Evolutionary conservation across 176 grass and related monocot species (phyloP).

Genomic region (Oryza punctata): DNA sequence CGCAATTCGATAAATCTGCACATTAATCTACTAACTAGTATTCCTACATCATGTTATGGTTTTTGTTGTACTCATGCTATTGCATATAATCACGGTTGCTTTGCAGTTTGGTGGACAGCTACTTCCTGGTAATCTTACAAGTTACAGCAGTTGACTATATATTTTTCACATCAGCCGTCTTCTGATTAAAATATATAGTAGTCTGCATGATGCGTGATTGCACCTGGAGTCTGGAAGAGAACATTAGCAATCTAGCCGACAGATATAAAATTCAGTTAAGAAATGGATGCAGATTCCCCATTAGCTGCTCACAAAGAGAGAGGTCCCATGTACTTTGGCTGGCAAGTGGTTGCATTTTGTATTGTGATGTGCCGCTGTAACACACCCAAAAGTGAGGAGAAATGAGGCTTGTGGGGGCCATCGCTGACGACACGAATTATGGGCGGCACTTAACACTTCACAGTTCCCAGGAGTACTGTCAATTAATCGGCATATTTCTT

Average conservation of each 20-base stretch:
- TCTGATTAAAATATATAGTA: neutral
- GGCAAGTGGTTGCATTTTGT: conserved; percentile 33
- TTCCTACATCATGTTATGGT: neutral
- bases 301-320: neutral
- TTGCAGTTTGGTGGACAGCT: neutral
- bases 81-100: neutral
- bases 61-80: neutral
- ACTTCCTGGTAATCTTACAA: neutral
- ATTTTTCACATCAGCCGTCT: neutral
- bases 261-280: neutral
- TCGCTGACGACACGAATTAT: conserved; percentile 38
- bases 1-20: neutral
- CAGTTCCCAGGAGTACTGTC: neutral
- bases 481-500: neutral
- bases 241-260: neutral
- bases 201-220: neutral
- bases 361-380: conserved; percentile 25
- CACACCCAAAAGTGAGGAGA: neutral
- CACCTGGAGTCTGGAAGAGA: neutral
- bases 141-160: too few species aligned
- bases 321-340: conserved; percentile 7
- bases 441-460: neutral
- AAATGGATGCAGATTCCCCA: neutral
- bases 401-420: neutral
- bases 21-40: neutral